phyloP scores from a whole-genome alignment of 2,329 filamentous ascomycete genomes.

The Claviceps fusiformis region DNA sequence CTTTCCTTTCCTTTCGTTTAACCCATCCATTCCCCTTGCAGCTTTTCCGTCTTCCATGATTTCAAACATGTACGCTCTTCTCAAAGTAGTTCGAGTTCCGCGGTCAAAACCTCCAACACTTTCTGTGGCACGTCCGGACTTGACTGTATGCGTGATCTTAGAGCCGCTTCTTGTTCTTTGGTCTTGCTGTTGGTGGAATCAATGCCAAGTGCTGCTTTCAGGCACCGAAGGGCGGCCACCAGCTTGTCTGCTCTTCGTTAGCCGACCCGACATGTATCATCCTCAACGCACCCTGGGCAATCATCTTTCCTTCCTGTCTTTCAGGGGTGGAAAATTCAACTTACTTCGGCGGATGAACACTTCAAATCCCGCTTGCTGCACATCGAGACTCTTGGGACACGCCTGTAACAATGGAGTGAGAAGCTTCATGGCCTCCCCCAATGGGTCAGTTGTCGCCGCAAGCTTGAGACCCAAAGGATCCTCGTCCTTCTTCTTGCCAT shows the following conservation, averaged over 20 bases:
- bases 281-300: background rate
- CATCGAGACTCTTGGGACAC: slow-evolving; percentile 67
- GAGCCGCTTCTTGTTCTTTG: slow-evolving; percentile 60
- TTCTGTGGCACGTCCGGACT: slow-evolving; percentile 47
- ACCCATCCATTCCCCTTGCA: too few relatives aligned
- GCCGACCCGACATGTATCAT: background rate
- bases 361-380: slow-evolving; percentile 78
- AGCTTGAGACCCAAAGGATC: slow-evolving; percentile 77
- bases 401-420: slow-evolving; percentile 68
- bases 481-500: slow-evolving; percentile 74
- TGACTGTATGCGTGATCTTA: slow-evolving; percentile 48
- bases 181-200: slow-evolving; percentile 57
- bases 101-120: slow-evolving; percentile 54
- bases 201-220: slow-evolving; percentile 58
- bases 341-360: slow-evolving; percentile 74
- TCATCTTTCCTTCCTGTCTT: too few relatives aligned
- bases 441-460: slow-evolving; percentile 65
- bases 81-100: slow-evolving; percentile 43
- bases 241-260: slow-evolving; percentile 53
- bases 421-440: slow-evolving; percentile 81
- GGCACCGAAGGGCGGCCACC: slow-evolving; percentile 72
- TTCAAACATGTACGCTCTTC: background rate
- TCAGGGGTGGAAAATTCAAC: too few relatives aligned
- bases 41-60: background rate
- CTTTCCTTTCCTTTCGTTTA: too few relatives aligned